Percentiles rank a stretch among this genome's conserved stretches.
Evolutionary conservation across 768 basidiomycete genomes (phyloP).

Genomic region (Sarcodon sp.): DNA sequence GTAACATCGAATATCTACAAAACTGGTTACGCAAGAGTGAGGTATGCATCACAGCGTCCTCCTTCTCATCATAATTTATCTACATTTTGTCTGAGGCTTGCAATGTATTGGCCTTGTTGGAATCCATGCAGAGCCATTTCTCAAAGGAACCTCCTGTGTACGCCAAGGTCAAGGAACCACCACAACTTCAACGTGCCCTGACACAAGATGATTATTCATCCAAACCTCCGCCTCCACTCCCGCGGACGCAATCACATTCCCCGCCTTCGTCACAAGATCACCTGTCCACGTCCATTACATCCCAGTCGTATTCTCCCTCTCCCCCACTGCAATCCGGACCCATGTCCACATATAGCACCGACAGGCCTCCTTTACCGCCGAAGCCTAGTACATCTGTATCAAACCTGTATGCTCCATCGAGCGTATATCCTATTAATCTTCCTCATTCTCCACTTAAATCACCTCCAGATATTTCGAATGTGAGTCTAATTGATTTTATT

Average conservation of each 20-base stretch:
- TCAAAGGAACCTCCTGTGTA: constrained; percentile 83
- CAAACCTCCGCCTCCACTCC: constrained; percentile 14
- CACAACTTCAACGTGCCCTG: constrained; percentile 5
- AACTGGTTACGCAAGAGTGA: constrained; percentile 79
- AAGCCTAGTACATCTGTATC: background rate
- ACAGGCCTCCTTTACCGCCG: background rate
- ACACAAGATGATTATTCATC: constrained; percentile 12
- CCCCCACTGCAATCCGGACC: background rate
- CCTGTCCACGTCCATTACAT: background rate
- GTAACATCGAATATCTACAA: constrained; percentile 52
- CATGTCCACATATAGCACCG: background rate
- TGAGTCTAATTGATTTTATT: too few relatives aligned
- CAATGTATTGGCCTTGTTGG: constrained; percentile 56
- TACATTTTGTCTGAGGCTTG: constrained; percentile 42
- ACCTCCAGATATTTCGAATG: too few relatives aligned
- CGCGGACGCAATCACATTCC: constrained; percentile 5
- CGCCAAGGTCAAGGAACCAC: constrained; percentile 48
- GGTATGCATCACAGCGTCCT: constrained; percentile 31
- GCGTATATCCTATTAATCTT: background rate
- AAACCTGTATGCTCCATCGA: background rate
- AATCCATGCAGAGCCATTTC: constrained; percentile 73
- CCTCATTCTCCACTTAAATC: too few relatives aligned
- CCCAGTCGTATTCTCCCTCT: background rate
- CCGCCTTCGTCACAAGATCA: background rate
- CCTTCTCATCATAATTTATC: constrained; percentile 1